Base-by-base conservation (phyloP, 2,329 filamentous ascomycete genomes). In the Xylariaceae sp. region DNA sequence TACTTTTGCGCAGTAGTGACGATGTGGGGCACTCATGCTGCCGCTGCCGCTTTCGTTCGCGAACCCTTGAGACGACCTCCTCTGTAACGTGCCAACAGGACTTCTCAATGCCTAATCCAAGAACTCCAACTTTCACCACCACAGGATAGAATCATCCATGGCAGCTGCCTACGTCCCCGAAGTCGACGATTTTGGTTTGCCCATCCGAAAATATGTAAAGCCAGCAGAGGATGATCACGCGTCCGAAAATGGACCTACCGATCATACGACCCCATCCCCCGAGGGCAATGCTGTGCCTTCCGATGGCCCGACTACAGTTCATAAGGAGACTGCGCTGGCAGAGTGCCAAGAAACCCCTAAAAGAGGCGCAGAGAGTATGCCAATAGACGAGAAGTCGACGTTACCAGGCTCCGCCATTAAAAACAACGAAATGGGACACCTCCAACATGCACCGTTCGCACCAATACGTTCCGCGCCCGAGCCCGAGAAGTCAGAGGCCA, bases 111-210 rank as follows among this genome's bases (percentile, higher is more conserved):
- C 41, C 21, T 34, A 34, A 10, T 34, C 32, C 32, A 34, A 34
- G 9, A 43, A 26, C 41, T 29, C 41, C 41, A 51, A 37, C 21
- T 19, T 37, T 43, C 37, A 61, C 56, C 61, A 56, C 63, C 59
- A 59, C 56, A 59, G 63, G 54, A 60, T 61, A 53, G 53, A 56
- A 54, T 58, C 54, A 56, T 53, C 60, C 59, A 70, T 68, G 65
- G 63, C 66, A 58, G 61, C 65, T 56, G 65, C 60, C 63, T 63
- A 60, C 57, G 65, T 61, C 53, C 68, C 65, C 47, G 81, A 86
- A 64, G 72, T 84, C 55, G 86, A 89, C 68, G 86, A 89, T 61
- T 89, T 89, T 67, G 86, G 86, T 47, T 72, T 89, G 59, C 85
- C 85, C 16, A 78, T 86, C 57, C 77, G 75, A 67, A 80, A 76